A percentile compares a stretch with the other conserved stretches of the same genome.
phyloP scores from a whole-genome alignment of 306 rosid genomes.

The Cajanus cajan region DNA sequence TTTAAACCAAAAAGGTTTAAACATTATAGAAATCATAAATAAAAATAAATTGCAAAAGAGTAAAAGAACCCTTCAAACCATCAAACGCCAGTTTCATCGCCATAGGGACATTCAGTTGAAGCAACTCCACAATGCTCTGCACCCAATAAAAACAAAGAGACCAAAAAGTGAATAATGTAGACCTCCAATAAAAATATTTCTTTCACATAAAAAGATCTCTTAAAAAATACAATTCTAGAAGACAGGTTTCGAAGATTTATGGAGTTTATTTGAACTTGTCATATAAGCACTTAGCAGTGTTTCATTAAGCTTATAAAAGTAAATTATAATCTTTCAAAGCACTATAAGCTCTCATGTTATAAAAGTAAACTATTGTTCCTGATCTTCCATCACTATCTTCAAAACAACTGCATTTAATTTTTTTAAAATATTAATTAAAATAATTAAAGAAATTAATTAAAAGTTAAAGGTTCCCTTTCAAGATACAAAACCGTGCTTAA shows the following conservation, averaged over 20 bases:
- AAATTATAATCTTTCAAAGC: background rate
- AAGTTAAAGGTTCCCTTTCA: too few relatives aligned
- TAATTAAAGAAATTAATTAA: too few relatives aligned
- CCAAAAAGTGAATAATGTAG: constrained; percentile 13
- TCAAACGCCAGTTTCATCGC: constrained; percentile 78
- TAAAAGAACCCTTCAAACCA: constrained; percentile 68
- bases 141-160: constrained; percentile 26
- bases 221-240: too few relatives aligned
- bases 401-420: too few relatives aligned
- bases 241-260: background rate
- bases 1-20: too few relatives aligned
- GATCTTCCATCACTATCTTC: too few relatives aligned
- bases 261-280: background rate
- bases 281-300: background rate
- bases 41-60: too few relatives aligned
- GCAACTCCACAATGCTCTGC: constrained; percentile 79
- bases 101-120: constrained; percentile 69
- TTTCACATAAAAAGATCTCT: background rate
- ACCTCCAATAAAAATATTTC: background rate
- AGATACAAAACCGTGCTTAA: too few relatives aligned
- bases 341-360: background rate
- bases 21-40: too few relatives aligned
- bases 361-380: too few relatives aligned
- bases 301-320: background rate
- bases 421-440: too few relatives aligned